These are phyloP conservation scores for Pseudopithomyces maydicus DNA, from an alignment of 2,329 filamentous ascomycete genomes.

Conservation along the genomic window DNA sequence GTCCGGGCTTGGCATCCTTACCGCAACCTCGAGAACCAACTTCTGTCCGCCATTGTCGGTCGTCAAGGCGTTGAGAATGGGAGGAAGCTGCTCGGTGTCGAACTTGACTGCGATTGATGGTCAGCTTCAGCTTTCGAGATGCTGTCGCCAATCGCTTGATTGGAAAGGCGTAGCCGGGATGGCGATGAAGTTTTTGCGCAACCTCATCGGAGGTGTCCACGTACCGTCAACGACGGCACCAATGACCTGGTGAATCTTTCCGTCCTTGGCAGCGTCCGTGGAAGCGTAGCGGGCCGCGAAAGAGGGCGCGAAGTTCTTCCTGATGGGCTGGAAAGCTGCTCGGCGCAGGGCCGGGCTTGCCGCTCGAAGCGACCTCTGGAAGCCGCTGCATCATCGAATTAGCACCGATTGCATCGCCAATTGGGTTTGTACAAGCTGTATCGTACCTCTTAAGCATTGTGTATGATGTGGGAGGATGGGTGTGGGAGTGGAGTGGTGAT, in stretches of 20 bases:
- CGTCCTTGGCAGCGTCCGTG: constrained; percentile 61
- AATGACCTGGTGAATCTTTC: constrained; percentile 81
- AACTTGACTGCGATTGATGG: constrained; percentile 79
- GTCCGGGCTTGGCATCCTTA: constrained; percentile 59
- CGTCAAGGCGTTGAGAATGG: constrained; percentile 96
- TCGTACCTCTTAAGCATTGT: constrained; percentile 68
- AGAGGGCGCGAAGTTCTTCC: constrained; percentile 63
- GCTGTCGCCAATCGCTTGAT: constrained; percentile 34
- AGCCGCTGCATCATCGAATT: constrained; percentile 60
- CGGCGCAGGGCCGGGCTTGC: constrained; percentile 58
- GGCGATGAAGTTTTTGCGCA: constrained; percentile 50
- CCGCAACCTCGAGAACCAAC: constrained; percentile 94
- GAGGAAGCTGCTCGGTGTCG: constrained; percentile 87
- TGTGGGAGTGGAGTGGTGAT: constrained; percentile 33
- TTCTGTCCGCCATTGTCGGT: constrained; percentile 91
- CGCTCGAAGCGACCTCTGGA: constrained; percentile 68
- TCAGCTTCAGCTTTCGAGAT: constrained; percentile 39
- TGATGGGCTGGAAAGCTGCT: constrained; percentile 61
- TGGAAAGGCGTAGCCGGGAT: constrained; percentile 15
- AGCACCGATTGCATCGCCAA: constrained; percentile 45
- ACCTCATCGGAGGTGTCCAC: constrained; percentile 23
- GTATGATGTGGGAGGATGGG: constrained; percentile 52
- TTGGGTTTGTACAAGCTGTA: constrained; percentile 30
- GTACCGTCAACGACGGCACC: constrained; percentile 97
- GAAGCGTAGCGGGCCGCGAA: constrained; percentile 66